Conservation (phyloP, 2,329 filamentous ascomycete species). For the Didymella pomorum region DNA sequence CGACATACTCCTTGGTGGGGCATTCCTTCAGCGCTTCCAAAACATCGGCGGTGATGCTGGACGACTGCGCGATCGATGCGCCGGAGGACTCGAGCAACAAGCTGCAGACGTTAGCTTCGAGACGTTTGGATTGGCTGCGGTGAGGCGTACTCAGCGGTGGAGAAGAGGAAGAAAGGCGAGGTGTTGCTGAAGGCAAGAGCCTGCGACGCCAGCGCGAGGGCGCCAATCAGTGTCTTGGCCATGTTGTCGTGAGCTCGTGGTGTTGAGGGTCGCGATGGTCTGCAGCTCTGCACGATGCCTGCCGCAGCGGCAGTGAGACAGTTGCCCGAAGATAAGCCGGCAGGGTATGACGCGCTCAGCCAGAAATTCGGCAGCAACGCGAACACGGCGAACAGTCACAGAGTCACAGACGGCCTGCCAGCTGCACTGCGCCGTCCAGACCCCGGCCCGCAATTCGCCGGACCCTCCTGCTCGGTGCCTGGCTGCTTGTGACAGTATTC, state of each 20-base stretch:
- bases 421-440: constrained; percentile 22
- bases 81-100: constrained; percentile 37
- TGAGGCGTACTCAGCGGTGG: constrained; percentile 75
- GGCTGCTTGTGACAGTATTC: constrained; percentile 19
- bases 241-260: constrained; percentile 36
- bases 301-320: constrained; percentile 8
- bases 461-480: constrained; percentile 14
- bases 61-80: constrained; percentile 53
- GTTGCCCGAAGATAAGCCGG: constrained; percentile 13
- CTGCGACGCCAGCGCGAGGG: constrained; percentile 60
- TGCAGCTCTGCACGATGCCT: constrained; percentile 22
- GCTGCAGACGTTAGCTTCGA: constrained; percentile 41
- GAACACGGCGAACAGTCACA: constrained; percentile 14
- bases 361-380: constrained; percentile 26
- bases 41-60: constrained; percentile 54
- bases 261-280: constrained; percentile 23
- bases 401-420: constrained; percentile 3
- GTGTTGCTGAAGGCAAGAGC: constrained; percentile 82
- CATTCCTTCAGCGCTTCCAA: constrained; percentile 66
- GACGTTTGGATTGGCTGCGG: constrained; percentile 19
- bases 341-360: constrained; percentile 39
- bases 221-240: constrained; percentile 57
- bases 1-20: constrained; percentile 76
- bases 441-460: constrained; percentile 7
- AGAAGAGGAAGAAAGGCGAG: constrained; percentile 88